These are phyloP conservation scores for Saccharomycopsis capsularis DNA, from an alignment of 805 yeast species.

Conservation along the genomic window DNA sequence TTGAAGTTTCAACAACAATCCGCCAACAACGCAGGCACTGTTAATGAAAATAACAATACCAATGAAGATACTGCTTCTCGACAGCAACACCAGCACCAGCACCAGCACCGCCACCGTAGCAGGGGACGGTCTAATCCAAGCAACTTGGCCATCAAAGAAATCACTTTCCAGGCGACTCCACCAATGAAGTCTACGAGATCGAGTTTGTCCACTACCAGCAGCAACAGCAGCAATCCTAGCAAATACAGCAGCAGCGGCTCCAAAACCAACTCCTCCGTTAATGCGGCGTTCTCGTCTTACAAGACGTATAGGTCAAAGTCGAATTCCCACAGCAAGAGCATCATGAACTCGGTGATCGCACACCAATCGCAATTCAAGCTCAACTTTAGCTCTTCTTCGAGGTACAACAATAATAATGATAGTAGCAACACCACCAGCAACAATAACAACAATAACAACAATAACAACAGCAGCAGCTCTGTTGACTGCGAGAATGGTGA, in stretches of 20 bases:
- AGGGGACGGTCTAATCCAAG: conserved; percentile 8
- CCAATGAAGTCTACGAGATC: background rate
- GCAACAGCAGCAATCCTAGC: background rate
- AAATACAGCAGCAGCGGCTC: background rate
- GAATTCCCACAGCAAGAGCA: conserved; percentile 1
- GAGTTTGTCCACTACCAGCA: background rate
- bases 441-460: background rate
- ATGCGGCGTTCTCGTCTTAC: conserved; percentile 16
- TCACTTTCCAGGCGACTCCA: conserved; percentile 15
- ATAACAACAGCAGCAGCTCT: background rate
- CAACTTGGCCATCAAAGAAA: conserved; percentile 9
- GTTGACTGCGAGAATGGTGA: background rate
- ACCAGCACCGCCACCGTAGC: conserved; percentile 10
- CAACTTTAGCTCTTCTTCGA: conserved; percentile 21
- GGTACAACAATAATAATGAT: conserved; percentile 26
- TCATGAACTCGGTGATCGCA: conserved; percentile 18
- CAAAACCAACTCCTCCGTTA: background rate
- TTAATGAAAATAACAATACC: background rate
- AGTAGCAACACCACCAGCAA: conserved; percentile 5
- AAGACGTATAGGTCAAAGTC: conserved; percentile 20
- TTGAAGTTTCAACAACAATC: conserved; percentile 7
- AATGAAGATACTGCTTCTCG: background rate
- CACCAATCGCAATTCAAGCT: conserved; percentile 22
- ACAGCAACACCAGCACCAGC: background rate
- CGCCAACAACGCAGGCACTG: background rate